Base-by-base conservation (phyloP, 2,329 filamentous ascomycete genomes). In the Hypocreales sp. region DNA sequence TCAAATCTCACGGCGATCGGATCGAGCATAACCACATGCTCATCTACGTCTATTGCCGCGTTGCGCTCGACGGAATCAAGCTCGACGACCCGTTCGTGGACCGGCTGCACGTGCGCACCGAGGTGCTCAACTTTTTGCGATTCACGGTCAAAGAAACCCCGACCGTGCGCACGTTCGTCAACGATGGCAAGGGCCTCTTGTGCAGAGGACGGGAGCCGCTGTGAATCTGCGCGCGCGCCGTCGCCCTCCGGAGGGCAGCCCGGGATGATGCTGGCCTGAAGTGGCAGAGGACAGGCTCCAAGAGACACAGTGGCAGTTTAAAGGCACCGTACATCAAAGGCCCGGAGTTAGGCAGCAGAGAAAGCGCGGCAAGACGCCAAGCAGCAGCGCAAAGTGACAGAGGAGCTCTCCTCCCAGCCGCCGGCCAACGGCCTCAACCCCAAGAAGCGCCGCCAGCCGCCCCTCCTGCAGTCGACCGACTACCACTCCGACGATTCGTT, bases 21-120 rank as follows among this genome's bases (percentile, higher is more conserved):
- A 54, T 79, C 24, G 67, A 75, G 27, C 75, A 92, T 46, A 87
- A 92, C 40, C 78, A 84, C 41, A 79, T 84, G 52, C 67, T 94
- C 26, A 75, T 93, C 28, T 84, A 80, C 44, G 79, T 93, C 35
- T 79, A 90, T 40, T 65, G 78, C 26, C 76, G 80, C 44, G 79
- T 82, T 31, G 79, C 83, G 14, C 60, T 94, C 9, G 79, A 84
- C 38, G 64, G 64, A 24, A 61, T 80, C 25, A 64, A 65, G 36
- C 63, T 69, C 44, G 70, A 83, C 40, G 71, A 84, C 39, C 73
- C 72, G 3, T 79, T 84, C 45, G 61, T 71, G 32, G 57, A 71
- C 36, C 55, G 51, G 27, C 58, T 61, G 19, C 55, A 68, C 31
- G 51, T 74, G 22, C 55, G 66, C 16, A 51, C 62, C 24, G 73